phyloP scores from a whole-genome alignment of 2,329 filamentous ascomycete genomes.

The Monosporascus sp. region DNA sequence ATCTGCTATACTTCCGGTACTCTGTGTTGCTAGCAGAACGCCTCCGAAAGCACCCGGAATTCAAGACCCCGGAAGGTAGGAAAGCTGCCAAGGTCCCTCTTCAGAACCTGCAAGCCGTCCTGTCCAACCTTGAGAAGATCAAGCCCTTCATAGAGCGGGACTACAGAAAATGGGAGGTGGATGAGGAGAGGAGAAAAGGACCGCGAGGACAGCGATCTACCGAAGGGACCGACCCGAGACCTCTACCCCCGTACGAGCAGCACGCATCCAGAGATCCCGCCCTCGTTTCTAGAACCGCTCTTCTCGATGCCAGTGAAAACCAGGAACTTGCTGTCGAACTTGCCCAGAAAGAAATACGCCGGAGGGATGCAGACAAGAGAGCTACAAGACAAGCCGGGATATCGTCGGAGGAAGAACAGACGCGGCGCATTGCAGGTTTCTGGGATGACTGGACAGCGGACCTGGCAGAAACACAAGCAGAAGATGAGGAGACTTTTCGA shows the following conservation, averaged over 20 bases:
- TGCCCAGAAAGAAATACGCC: slow-evolving; percentile 65
- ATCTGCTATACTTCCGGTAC: slow-evolving; percentile 86
- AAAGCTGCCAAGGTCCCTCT: slow-evolving; percentile 52
- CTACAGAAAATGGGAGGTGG: slow-evolving; percentile 61
- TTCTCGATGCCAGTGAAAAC: slow-evolving; percentile 66
- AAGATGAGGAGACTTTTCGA: slow-evolving; percentile 41
- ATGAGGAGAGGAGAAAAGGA: slow-evolving; percentile 37
- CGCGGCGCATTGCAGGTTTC: slow-evolving; percentile 41
- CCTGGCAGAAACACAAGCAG: slow-evolving; percentile 24
- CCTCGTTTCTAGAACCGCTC: slow-evolving; percentile 45
- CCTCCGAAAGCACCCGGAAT: slow-evolving; percentile 71
- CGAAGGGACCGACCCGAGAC: slow-evolving; percentile 6
- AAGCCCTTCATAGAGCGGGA: slow-evolving; percentile 72
- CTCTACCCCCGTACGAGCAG: slow-evolving; percentile 34
- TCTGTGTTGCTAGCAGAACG: slow-evolving; percentile 76
- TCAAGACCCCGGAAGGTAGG: slow-evolving; percentile 59
- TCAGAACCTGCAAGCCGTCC: slow-evolving; percentile 49
- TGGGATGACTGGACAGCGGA: slow-evolving; percentile 38
- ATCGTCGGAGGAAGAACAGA: slow-evolving; percentile 51
- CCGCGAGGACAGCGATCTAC: slow-evolving; percentile 11
- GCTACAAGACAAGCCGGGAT: slow-evolving; percentile 54
- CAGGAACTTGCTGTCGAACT: slow-evolving; percentile 72
- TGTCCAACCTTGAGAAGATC: slow-evolving; percentile 69
- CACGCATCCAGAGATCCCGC: slow-evolving; percentile 57
- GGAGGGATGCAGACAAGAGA: slow-evolving; percentile 58